These are phyloP conservation scores for Pseudocercospora pini-densiflorae DNA, from an alignment of 2,329 filamentous ascomycete genomes.

Conservation along the genomic window DNA sequence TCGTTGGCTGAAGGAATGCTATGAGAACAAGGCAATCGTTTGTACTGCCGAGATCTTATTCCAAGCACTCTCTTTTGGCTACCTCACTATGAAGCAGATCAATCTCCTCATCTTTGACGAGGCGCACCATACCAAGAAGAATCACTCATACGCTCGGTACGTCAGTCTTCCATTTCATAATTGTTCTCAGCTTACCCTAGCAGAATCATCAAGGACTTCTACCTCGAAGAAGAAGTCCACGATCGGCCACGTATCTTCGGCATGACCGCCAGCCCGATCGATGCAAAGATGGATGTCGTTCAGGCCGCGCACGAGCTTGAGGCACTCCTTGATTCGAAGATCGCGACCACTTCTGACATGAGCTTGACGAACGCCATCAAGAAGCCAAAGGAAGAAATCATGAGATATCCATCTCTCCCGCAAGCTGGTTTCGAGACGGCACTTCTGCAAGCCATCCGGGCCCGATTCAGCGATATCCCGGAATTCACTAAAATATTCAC, in stretches of 20 bases:
- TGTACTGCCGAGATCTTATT: conserved; percentile 89
- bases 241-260: conserved; percentile 80
- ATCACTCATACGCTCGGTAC: conserved; percentile 80
- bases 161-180: conserved; percentile 3
- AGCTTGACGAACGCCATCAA: conserved; percentile 62
- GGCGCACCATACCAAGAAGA: conserved; percentile 93
- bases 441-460: conserved; percentile 64
- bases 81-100: conserved; percentile 79
- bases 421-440: conserved; percentile 63
- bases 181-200: conserved; percentile 10
- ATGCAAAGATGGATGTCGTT: conserved; percentile 75
- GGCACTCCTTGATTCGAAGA: conserved; percentile 75
- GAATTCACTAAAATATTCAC: conserved; percentile 62
- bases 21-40: conserved; percentile 79
- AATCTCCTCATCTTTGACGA: conserved; percentile 95
- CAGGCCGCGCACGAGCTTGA: conserved; percentile 73
- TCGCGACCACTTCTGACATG: conserved; percentile 74
- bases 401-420: conserved; percentile 59
- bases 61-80: conserved; percentile 77
- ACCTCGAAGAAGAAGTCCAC: conserved; percentile 56
- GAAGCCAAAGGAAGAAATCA: conserved; percentile 63
- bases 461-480: conserved; percentile 56
- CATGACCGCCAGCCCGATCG: conserved; percentile 96
- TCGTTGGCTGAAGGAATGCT: conserved; percentile 63
- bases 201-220: conserved; percentile 86